Conservation (phyloP, 1,139 yeast species). For the Lodderomyces parapsilosis region DNA sequence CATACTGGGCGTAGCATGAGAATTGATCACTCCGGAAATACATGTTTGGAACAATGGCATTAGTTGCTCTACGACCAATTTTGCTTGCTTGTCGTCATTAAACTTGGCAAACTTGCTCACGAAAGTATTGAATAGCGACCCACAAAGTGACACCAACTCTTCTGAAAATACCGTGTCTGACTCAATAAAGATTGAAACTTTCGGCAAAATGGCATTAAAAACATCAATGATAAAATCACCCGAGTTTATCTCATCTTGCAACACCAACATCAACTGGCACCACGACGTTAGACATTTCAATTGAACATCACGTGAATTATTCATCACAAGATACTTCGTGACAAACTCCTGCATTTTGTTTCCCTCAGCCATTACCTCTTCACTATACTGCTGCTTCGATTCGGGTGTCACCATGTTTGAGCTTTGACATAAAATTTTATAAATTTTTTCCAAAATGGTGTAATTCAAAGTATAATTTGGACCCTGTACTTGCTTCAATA, state of each 20-base stretch:
- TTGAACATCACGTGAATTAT: constrained; percentile 52
- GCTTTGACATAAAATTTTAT: constrained; percentile 24
- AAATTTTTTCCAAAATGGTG: constrained; percentile 23
- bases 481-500: constrained; percentile 25
- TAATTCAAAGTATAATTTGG: constrained; percentile 20
- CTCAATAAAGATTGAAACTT: constrained; percentile 70
- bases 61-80: constrained; percentile 44
- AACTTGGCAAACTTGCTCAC: not conserved
- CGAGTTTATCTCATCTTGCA: constrained; percentile 44
- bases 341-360: constrained; percentile 33
- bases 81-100: constrained; percentile 35
- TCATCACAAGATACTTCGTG: constrained; percentile 42
- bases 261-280: constrained; percentile 72
- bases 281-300: constrained; percentile 71
- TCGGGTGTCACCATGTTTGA: constrained; percentile 21
- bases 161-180: constrained; percentile 67
- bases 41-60: constrained; percentile 73
- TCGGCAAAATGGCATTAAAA: constrained; percentile 73
- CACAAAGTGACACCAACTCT: constrained; percentile 74
- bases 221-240: constrained; percentile 68
- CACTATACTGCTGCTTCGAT: constrained; percentile 23
- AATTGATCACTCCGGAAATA: constrained; percentile 67
- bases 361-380: constrained; percentile 28
- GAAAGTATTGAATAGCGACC: constrained; percentile 65
- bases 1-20: constrained; percentile 63